phyloP scores from a whole-genome alignment of 108 stramenopile genomes.

The Nitzschia palea region DNA sequence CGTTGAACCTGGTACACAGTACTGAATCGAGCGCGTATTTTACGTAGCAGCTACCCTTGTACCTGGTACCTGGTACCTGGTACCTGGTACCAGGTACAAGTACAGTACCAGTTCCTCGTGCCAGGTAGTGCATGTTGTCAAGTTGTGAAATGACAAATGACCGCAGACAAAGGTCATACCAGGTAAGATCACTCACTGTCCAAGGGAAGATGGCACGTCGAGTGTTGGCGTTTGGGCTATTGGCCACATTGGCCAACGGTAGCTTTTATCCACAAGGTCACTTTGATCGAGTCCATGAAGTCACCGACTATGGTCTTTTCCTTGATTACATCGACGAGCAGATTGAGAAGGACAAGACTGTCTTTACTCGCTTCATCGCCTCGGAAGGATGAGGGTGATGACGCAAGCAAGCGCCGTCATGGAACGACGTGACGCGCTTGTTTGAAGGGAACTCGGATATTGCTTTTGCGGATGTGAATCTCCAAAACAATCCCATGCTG shows the following conservation, averaged over 20 bases:
- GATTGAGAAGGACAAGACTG: slow-evolving; percentile 55
- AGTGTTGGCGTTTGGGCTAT: not conserved
- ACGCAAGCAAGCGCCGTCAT: slow-evolving; percentile 79
- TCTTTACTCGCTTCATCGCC: slow-evolving; percentile 70
- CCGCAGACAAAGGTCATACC: not conserved
- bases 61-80: not conserved
- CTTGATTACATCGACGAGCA: slow-evolving; percentile 13
- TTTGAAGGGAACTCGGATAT: slow-evolving; percentile 54
- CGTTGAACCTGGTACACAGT: no score
- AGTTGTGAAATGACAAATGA: no score
- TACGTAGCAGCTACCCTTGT: not conserved
- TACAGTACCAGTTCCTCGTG: no score
- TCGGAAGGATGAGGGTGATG: slow-evolving; percentile 77
- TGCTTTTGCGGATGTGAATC: slow-evolving; percentile 55
- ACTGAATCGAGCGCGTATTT: not conserved
- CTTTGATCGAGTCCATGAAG: slow-evolving; percentile 9
- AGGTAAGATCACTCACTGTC: not conserved
- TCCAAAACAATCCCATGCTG: slow-evolving; percentile 34
- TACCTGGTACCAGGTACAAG: not conserved
- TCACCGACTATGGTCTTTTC: slow-evolving; percentile 6
- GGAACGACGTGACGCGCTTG: slow-evolving; percentile 58
- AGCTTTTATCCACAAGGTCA: slow-evolving; percentile 18
- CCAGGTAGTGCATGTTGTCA: no score
- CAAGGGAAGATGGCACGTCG: not conserved
- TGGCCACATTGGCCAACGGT: slow-evolving; percentile 2